Base-by-base conservation (phyloP, 169 alveolate species). In the Plasmodium reichenowi region DNA sequence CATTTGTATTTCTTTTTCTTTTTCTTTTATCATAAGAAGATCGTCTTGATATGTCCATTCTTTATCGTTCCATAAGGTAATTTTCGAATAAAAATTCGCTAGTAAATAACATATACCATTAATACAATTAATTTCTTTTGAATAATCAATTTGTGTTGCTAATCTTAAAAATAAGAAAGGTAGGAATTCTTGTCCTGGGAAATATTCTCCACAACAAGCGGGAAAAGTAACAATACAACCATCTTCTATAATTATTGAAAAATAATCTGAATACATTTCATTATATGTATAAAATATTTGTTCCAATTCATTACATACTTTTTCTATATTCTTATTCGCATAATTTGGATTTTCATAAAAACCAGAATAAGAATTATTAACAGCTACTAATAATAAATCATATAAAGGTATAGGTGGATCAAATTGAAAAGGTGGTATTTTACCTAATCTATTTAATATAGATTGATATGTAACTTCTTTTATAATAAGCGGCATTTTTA, bases 361-460 rank as follows among this genome's bases (percentile, higher is more conserved):
- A 47, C 89, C 89, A 24, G 89, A 78, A 20, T 78, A 70, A 1
- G 76, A 64, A 58, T 78, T 66, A 29, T 71, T 90, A 52, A 91
- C 24, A 0, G 94, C 94, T 29, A 76, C 92, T 24, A 93, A 47
- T 24, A 93, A 50, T n/a, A 93, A 80, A 47, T 88, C 94, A 13
- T 88, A 91, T 32, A 93, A 48, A 43, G 93, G 90, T 17, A 93
- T 75, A 43, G 93, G 92, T 0, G 93, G 93, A 15, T 76, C 88
- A 24, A 95, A 92, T 29, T 93, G 72, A 26, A 88, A 89, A 48
- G 87, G 72, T 1, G 96, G 95, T n/a, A 95, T 60, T 22, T 88
- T 88, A 0, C 95, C 97, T n/a, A 95, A 86, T 13, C 96, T 67
- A 83, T 94, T 88, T 10, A 95, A 71, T 15, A 95, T 92, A 63